Evolutionary conservation across 2,329 filamentous ascomycete species (phyloP), one percentile per base, ranked within the genome.

Genomic region (Thelonectria discophora): DNA sequence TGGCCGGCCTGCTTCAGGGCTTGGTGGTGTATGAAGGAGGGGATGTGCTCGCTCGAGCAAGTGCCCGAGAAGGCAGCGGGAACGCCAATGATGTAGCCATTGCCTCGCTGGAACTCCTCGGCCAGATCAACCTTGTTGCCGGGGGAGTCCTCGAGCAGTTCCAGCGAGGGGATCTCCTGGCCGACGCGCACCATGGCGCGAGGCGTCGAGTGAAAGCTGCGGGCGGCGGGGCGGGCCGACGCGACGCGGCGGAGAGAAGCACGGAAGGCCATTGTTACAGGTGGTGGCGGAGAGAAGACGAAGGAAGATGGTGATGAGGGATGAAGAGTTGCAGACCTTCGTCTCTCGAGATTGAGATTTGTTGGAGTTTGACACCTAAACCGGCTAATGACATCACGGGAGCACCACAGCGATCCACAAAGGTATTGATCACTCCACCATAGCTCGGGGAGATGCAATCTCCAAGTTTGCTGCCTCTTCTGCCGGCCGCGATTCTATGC

Each of bases 41-140:
- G 94, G 47, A 98, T 84, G 75, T 98, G 94, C 65, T 76, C 81
- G 73, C 81, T 79, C 47, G 85, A 87, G 80, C 84, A 86, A 27
- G 81, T 82, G 24, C 80, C 79, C 1, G 83, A 85, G 79, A 93
- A 94, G 57, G 91, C 92, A 52, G 90, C 92, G 1, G 93, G 93
- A 30, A 95, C 91, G 65, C 93, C 93, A 69, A 98, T 85, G 74
- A 98, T 90, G 71, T 97, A 79, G 60, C 91, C 93, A 74, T 92
- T 91, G 66, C 86, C 88, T 65, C 83, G 83, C 64, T 77, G 75
- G 65, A 96, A 84, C 81, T 96, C 92, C 65, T 90, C 85, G 69
- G 91, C 87, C 62, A 98, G 84, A 79, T 92, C 94, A 77, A 98
- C 88, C 79, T 94, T 95, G 85, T 93, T 96, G 63, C 91, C 93